These are phyloP conservation scores for Dionaea muscipula DNA, from an alignment of 179 eudicot species.

Conservation along the genomic window DNA sequence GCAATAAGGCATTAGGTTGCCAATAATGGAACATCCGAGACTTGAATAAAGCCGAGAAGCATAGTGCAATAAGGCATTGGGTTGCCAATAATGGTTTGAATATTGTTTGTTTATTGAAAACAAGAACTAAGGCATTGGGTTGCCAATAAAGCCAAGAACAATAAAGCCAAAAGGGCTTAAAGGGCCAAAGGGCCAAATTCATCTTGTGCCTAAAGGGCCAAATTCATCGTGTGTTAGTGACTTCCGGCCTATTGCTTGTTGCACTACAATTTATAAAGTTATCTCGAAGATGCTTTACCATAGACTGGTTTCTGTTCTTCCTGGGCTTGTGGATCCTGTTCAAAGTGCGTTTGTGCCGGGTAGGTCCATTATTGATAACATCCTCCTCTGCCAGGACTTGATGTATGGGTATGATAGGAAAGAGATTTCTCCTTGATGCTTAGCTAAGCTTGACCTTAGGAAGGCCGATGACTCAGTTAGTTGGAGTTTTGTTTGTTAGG, in stretches of 20 bases:
- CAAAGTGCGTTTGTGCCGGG: neutral
- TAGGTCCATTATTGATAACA: neutral
- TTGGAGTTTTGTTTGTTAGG: neutral
- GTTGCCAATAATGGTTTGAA: too few species aligned
- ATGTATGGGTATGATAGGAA: neutral
- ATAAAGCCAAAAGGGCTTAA: too few species aligned
- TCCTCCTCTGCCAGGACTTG: neutral
- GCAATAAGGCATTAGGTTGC: too few species aligned
- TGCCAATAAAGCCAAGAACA: too few species aligned
- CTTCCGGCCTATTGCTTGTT: neutral
- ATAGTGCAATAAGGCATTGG: too few species aligned
- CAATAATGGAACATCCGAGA: too few species aligned
- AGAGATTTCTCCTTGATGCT: neutral
- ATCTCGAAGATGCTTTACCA: neutral
- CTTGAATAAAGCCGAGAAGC: too few species aligned
- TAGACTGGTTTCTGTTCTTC: neutral
- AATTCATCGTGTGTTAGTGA: neutral
- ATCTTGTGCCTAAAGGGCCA: neutral
- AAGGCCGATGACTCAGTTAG: neutral
- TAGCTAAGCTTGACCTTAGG: neutral
- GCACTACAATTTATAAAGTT: neutral
- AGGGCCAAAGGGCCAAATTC: too few species aligned
- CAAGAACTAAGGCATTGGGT: too few species aligned
- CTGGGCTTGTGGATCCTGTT: neutral
- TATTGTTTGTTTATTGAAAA: too few species aligned